A percentile compares a stretch with the other conserved stretches of the same genome.
phyloP scores from a whole-genome alignment of 2,329 filamentous ascomycete genomes.

The Thelonectria rubi region DNA sequence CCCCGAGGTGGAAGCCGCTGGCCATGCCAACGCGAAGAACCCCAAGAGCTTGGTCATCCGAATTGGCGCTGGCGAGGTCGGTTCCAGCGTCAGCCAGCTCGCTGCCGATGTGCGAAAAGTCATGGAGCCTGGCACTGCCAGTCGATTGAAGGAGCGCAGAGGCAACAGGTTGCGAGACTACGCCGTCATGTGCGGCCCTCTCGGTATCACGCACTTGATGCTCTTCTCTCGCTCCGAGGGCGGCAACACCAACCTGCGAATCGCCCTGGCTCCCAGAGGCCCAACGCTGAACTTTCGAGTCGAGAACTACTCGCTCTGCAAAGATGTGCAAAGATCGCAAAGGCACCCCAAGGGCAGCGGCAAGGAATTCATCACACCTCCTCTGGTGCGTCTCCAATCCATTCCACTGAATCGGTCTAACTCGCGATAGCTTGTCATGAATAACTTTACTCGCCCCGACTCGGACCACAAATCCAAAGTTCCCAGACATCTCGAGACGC shows the following conservation, averaged over 20 bases:
- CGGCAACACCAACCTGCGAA: conserved; percentile 91
- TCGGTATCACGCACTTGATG: conserved; percentile 91
- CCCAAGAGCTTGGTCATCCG: conserved; percentile 99
- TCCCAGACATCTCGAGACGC: conserved; percentile 92
- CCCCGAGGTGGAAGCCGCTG: conserved; percentile 63
- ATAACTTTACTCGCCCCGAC: conserved; percentile 83
- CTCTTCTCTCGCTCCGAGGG: conserved; percentile 90
- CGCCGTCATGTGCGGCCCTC: conserved; percentile 91
- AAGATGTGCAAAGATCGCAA: conserved; percentile 85
- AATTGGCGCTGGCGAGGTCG: conserved; percentile 92
- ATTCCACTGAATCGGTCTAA: conserved; percentile 37
- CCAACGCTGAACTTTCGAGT: conserved; percentile 95
- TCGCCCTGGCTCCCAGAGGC: conserved; percentile 87
- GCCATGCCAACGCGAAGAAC: conserved; percentile 70
- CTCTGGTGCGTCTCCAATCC: conserved; percentile 65
- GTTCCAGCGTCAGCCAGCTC: conserved; percentile 88
- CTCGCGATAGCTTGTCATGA: conserved; percentile 82
- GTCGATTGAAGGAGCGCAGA: conserved; percentile 86
- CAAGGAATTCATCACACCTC: conserved; percentile 86
- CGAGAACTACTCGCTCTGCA: conserved; percentile 92
- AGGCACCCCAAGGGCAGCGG: conserved; percentile 83
- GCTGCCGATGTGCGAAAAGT: conserved; percentile 90
- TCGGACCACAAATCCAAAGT: conserved; percentile 71
- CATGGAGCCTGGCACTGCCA: conserved; percentile 96
- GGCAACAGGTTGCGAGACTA: conserved; percentile 92